Evolutionary conservation across 2,329 filamentous ascomycete species (phyloP).

Genomic region (Trichoderma koningii): DNA sequence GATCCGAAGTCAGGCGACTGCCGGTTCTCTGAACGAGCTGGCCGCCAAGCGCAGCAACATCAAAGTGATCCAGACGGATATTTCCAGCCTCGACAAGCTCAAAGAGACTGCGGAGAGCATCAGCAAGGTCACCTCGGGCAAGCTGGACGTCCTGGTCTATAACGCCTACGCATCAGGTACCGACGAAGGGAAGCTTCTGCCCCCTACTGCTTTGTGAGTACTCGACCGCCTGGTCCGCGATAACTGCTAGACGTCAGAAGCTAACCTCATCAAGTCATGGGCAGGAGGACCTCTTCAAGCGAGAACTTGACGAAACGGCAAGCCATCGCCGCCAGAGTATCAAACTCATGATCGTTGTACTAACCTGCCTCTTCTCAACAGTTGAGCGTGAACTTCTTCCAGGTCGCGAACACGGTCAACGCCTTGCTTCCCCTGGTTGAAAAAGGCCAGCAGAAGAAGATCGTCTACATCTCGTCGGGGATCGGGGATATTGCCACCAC

Average conservation of each 20-base stretch:
- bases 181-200: background rate
- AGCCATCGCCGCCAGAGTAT: background rate
- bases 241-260: background rate
- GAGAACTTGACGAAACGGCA: background rate
- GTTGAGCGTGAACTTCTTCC: background rate
- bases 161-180: background rate
- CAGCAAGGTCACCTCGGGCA: background rate
- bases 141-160: background rate
- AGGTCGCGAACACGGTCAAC: background rate
- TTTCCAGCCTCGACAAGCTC: background rate
- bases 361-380: background rate
- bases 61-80: background rate
- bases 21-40: background rate
- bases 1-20: constrained; percentile 4
- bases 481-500: background rate
- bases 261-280: background rate
- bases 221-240: background rate
- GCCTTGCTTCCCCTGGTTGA: background rate
- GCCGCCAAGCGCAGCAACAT: background rate
- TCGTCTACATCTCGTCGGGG: constrained; percentile 1
- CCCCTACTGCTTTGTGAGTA: background rate
- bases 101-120: background rate
- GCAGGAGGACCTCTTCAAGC: background rate
- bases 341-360: no score
- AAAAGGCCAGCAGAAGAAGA: background rate